These are phyloP conservation scores for Grifola frondosa DNA, from an alignment of 1,284 basidiomycete species.

Conservation along the genomic window DNA sequence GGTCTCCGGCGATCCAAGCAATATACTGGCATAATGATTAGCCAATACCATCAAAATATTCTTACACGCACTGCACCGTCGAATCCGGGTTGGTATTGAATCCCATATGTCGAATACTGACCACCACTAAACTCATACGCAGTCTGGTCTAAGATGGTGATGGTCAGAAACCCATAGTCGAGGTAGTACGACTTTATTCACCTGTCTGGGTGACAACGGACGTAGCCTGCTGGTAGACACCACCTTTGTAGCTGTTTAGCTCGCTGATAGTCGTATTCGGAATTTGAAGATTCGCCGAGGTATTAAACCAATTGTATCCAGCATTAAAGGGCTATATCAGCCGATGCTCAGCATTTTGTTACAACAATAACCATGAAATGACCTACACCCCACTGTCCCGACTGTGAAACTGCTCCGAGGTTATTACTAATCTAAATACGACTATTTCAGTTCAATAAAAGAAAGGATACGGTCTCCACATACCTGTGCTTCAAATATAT, in stretches of 20 bases:
- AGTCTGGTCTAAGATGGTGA: constrained; percentile 27
- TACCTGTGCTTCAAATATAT: constrained; percentile 62
- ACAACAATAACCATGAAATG: not conserved
- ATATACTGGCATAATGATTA: constrained; percentile 56
- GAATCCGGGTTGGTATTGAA: constrained; percentile 54
- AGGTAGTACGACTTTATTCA: constrained; percentile 6
- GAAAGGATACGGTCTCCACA: too few relatives aligned
- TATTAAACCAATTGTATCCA: constrained; percentile 41
- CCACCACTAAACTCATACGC: constrained; percentile 43
- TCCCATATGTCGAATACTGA: constrained; percentile 57
- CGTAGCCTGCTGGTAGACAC: constrained; percentile 51
- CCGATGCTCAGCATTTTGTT: not conserved
- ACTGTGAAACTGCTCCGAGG: constrained; percentile 45
- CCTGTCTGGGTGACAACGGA: constrained; percentile 26
- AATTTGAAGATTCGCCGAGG: constrained; percentile 43
- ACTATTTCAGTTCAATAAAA: not conserved
- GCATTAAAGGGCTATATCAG: constrained; percentile 47
- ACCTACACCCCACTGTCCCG: constrained; percentile 43
- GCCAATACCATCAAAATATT: not conserved
- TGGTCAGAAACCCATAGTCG: not conserved
- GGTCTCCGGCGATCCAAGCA: constrained; percentile 70
- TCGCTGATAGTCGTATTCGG: constrained; percentile 39
- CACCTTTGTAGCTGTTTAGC: constrained; percentile 53
- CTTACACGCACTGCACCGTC: constrained; percentile 30
- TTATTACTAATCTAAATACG: not conserved